Evolutionary conservation across 208 protist species (phyloP).

Genomic region (Strigomonas culicis): DNA sequence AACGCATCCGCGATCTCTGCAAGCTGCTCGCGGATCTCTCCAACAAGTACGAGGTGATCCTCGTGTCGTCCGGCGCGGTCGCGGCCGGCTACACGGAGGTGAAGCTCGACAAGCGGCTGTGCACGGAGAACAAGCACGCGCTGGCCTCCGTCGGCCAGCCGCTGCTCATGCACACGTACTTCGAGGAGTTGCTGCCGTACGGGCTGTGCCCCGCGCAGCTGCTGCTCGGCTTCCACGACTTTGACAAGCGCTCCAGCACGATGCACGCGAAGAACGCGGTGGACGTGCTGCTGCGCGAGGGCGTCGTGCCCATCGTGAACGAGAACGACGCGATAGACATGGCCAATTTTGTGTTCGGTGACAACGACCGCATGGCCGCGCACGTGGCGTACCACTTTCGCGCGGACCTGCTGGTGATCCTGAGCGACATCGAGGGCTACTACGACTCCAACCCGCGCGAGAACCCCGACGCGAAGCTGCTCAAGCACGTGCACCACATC

Average conservation of each 20-base stretch:
- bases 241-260: constrained; percentile 19
- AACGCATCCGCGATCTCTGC: constrained; percentile 51
- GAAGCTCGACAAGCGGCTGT: constrained; percentile 8
- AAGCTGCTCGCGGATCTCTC: constrained; percentile 48
- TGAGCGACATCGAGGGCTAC: constrained; percentile 61
- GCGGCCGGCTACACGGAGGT: constrained; percentile 54
- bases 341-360: constrained; percentile 27
- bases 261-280: constrained; percentile 33
- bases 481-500: constrained; percentile 18
- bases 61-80: constrained; percentile 73
- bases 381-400: constrained; percentile 38
- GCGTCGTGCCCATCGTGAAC: constrained; percentile 65
- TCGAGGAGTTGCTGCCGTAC: constrained; percentile 39
- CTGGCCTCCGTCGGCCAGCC: constrained; percentile 53
- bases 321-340: constrained; percentile 65
- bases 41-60: constrained; percentile 56
- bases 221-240: constrained; percentile 51
- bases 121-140: constrained; percentile 22
- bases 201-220: constrained; percentile 45
- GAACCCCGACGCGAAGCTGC: constrained; percentile 24
- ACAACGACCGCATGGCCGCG: constrained; percentile 64
- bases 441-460: constrained; percentile 34
- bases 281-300: constrained; percentile 30
- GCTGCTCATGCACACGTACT: constrained; percentile 58
- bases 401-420: constrained; percentile 49